Percentiles rank a stretch among this genome's conserved stretches.
Conservation (phyloP, 2,329 filamentous ascomycete genomes). For the Tolypocladium cylindrosporum region DNA sequence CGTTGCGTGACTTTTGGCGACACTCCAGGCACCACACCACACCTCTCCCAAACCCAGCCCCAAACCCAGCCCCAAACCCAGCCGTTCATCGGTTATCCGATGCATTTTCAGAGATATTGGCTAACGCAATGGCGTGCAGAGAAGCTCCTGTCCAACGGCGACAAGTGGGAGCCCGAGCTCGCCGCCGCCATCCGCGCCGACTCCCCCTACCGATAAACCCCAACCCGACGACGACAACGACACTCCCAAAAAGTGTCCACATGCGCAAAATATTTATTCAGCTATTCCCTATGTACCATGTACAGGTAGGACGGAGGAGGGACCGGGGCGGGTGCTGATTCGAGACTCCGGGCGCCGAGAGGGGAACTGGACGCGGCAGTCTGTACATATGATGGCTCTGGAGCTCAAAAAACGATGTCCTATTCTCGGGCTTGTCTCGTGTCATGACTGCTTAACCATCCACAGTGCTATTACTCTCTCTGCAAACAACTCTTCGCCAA, state of each 20-base stretch:
- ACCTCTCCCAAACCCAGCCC: background rate
- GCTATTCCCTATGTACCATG: background rate
- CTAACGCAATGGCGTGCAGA: constrained; percentile 33
- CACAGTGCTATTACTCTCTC: background rate
- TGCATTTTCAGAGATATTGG: background rate
- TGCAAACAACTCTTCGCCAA: background rate
- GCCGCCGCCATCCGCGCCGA: constrained; percentile 88
- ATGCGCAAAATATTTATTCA: background rate
- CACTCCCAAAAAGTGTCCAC: background rate
- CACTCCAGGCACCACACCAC: background rate
- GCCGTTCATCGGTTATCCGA: background rate
- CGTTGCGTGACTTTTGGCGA: background rate
- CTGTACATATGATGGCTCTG: background rate
- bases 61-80: background rate
- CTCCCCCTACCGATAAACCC: constrained; percentile 70
- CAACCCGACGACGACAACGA: background rate
- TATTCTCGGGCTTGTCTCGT: background rate
- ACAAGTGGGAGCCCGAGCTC: constrained; percentile 97
- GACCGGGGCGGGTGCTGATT: background rate
- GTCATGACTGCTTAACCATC: background rate
- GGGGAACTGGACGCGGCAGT: background rate
- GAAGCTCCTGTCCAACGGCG: constrained; percentile 80
- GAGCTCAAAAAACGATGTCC: background rate
- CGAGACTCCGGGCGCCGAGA: background rate
- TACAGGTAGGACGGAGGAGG: background rate